Conservation (phyloP, 495 filamentous ascomycete genomes). For the Annulohypoxylon maeteangense region DNA sequence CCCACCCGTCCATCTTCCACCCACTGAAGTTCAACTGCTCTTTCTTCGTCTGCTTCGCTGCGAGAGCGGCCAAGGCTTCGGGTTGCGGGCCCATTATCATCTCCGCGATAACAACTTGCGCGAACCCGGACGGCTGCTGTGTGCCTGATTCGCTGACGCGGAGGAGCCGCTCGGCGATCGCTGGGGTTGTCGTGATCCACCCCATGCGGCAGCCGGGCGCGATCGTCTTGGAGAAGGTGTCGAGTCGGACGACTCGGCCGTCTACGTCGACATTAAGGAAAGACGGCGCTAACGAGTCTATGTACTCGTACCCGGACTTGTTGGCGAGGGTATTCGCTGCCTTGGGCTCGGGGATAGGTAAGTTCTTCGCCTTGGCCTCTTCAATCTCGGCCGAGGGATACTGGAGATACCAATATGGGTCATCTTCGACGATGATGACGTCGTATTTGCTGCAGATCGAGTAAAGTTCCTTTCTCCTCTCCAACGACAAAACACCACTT, state of each 20-base stretch:
- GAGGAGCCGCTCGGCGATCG: constrained; percentile 73
- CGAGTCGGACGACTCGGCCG: constrained; percentile 85
- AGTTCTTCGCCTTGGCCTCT: constrained; percentile 59
- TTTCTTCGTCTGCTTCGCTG: constrained; percentile 42
- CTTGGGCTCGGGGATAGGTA: constrained; percentile 37
- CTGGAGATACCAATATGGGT: constrained; percentile 96
- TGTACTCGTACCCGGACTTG: constrained; percentile 78
- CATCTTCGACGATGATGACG: constrained; percentile 92
- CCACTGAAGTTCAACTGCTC: constrained; percentile 54
- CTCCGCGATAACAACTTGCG: constrained; percentile 81
- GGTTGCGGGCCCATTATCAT: constrained; percentile 75
- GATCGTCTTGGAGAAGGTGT: constrained; percentile 87
- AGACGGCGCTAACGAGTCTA: constrained; percentile 85
- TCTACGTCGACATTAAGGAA: constrained; percentile 78
- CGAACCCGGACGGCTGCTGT: constrained; percentile 87
- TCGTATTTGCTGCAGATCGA: constrained; percentile 83
- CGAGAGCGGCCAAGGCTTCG: constrained; percentile 51
- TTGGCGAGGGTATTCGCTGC: constrained; percentile 47
- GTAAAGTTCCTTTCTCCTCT: constrained; percentile 82
- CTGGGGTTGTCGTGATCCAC: constrained; percentile 86
- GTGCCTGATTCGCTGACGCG: constrained; percentile 74
- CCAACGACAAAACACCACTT: constrained; percentile 72
- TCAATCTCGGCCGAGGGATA: constrained; percentile 72
- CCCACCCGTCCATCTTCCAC: constrained; percentile 89
- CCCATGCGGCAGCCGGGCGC: constrained; percentile 82